Conservation (phyloP, 2,329 filamentous ascomycete genomes). For the Ophiostoma tasmaniense region DNA sequence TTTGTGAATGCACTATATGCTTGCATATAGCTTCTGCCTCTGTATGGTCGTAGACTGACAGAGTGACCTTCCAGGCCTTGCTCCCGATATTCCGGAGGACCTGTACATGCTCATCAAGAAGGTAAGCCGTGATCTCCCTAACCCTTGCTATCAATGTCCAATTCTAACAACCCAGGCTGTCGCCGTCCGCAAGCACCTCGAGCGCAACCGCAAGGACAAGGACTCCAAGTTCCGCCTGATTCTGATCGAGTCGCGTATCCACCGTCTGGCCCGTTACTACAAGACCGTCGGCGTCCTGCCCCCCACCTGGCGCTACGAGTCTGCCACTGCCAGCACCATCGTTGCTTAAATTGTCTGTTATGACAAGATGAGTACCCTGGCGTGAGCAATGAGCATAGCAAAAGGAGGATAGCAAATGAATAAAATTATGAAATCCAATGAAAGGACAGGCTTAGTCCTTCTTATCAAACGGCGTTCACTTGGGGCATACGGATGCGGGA, state of each 20-base stretch:
- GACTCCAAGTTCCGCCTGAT: slow-evolving; percentile 99
- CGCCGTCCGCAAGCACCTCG: slow-evolving; percentile 98
- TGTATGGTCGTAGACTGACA: slow-evolving; percentile 86
- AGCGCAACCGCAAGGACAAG: slow-evolving; percentile 99
- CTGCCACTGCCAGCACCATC: slow-evolving; percentile 86
- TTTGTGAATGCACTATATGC: slow-evolving; percentile 8
- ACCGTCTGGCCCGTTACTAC: slow-evolving; percentile 94
- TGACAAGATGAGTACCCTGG: neutral
- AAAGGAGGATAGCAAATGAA: slow-evolving; percentile 7
- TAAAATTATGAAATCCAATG: neutral
- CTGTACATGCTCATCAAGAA: slow-evolving; percentile 99
- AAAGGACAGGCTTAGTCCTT: neutral
- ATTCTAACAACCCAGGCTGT: slow-evolving; percentile 55
- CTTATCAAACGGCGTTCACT: slow-evolving; percentile 8
- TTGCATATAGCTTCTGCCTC: slow-evolving; percentile 50
- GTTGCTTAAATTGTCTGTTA: slow-evolving; percentile 61
- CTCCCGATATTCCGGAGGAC: slow-evolving; percentile 97
- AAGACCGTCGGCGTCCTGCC: slow-evolving; percentile 81
- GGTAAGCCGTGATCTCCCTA: slow-evolving; percentile 42
- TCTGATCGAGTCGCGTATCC: slow-evolving; percentile 99
- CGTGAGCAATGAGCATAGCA: neutral
- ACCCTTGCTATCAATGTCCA: neutral
- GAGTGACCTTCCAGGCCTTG: slow-evolving; percentile 91
- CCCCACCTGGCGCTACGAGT: slow-evolving; percentile 99
- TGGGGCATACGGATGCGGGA: slow-evolving; percentile 9